These are phyloP conservation scores for Claviceps arundinis DNA, from an alignment of 2,329 filamentous ascomycete genomes.

Conservation along the genomic window DNA sequence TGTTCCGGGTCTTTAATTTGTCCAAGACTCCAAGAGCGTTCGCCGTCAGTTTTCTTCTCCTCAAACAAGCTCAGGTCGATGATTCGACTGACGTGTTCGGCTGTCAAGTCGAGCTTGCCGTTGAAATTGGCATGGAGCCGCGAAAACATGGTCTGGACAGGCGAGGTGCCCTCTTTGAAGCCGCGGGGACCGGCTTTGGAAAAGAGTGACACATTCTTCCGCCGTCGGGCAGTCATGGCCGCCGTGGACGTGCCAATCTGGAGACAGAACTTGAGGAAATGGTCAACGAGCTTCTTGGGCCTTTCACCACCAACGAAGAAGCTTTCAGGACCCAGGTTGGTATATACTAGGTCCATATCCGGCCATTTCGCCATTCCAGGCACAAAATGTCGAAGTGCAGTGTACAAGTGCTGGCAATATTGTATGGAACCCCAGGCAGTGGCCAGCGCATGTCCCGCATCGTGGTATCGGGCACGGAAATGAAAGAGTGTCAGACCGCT, in stretches of 20 bases:
- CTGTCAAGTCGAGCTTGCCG: neutral
- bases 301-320: slow-evolving; percentile 23
- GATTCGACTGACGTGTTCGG: neutral
- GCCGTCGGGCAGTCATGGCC: neutral
- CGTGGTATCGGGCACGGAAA: slow-evolving; percentile 18
- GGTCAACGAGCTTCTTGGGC: slow-evolving; percentile 19
- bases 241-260: slow-evolving; percentile 23
- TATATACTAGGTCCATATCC: slow-evolving; percentile 25
- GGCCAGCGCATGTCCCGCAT: slow-evolving; percentile 19
- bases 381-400: slow-evolving; percentile 10
- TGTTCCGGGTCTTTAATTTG: slow-evolving; percentile 11
- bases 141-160: slow-evolving; percentile 23
- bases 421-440: slow-evolving; percentile 27
- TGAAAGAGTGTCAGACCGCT: slow-evolving; percentile 25
- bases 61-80: slow-evolving; percentile 2
- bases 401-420: slow-evolving; percentile 27
- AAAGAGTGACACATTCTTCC: slow-evolving; percentile 10
- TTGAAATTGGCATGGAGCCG: neutral
- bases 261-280: slow-evolving; percentile 22
- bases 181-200: slow-evolving; percentile 10
- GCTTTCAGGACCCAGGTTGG: slow-evolving; percentile 15
- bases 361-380: slow-evolving; percentile 15
- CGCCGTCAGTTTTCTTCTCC: slow-evolving; percentile 8
- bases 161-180: slow-evolving; percentile 15
- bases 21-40: slow-evolving; percentile 5